phyloP scores from a whole-genome alignment of 1,284 basidiomycete species.

The Ceratobasidium papillatum region DNA sequence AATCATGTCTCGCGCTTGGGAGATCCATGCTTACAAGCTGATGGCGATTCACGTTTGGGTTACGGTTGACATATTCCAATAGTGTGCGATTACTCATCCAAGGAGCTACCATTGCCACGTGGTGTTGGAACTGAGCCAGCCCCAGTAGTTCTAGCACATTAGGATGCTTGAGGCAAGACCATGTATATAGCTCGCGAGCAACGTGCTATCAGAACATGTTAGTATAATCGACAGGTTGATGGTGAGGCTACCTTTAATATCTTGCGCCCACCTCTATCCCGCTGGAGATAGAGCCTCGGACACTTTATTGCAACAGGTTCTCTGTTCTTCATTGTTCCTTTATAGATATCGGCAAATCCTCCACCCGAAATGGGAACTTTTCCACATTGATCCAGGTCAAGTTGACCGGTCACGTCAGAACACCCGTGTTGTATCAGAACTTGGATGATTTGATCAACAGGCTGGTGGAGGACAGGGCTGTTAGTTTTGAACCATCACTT shows the following conservation, averaged over 20 bases:
- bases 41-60: not conserved
- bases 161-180: not conserved
- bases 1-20: not conserved
- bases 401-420: not conserved
- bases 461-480: no score
- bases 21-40: not conserved
- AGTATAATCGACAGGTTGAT: no score
- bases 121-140: not conserved
- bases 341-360: conserved; percentile 13
- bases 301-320: conserved; percentile 1
- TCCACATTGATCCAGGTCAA: not conserved
- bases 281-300: not conserved
- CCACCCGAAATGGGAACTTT: not conserved
- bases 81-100: conserved; percentile 5
- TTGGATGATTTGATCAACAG: no score
- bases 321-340: not conserved
- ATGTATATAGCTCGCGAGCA: not conserved
- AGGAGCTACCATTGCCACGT: not conserved
- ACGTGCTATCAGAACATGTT: not conserved
- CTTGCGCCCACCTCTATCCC: no score
- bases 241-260: no score
- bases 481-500: no score
- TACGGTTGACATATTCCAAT: not conserved
- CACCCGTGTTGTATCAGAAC: not conserved
- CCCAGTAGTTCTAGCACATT: not conserved